Percentiles rank a stretch among this genome's conserved stretches.
Conservation (phyloP, 805 yeast species). For the Brettanomyces bruxellensis region DNA sequence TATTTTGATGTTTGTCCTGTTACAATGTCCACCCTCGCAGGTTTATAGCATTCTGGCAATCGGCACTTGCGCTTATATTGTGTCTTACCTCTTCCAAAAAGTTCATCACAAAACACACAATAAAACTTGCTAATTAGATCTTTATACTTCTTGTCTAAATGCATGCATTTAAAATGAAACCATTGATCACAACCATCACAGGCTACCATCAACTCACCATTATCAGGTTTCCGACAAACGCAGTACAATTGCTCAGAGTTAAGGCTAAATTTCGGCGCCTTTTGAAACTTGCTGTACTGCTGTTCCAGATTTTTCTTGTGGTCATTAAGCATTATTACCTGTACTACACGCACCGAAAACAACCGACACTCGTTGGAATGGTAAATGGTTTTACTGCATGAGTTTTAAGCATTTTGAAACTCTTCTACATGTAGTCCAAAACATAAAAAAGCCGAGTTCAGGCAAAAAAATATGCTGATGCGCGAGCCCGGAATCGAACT, state of each 20-base stretch:
- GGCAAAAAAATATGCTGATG: conserved; percentile 3
- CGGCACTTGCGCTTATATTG: conserved; percentile 76
- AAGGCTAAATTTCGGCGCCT: conserved; percentile 31
- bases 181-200: conserved; percentile 95
- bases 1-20: conserved; percentile 46
- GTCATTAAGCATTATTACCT: background rate
- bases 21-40: conserved; percentile 29
- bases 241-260: conserved; percentile 65
- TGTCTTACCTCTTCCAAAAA: conserved; percentile 40
- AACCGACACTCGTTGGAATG: background rate
- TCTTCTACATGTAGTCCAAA: no score
- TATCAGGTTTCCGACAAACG: conserved; percentile 68
- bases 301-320: conserved; percentile 6
- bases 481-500: conserved; percentile 23
- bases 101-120: conserved; percentile 62
- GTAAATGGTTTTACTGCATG: no score
- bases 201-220: conserved; percentile 81
- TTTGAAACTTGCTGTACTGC: conserved; percentile 19
- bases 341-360: background rate
- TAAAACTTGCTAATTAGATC: conserved; percentile 53
- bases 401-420: no score
- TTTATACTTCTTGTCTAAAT: conserved; percentile 39
- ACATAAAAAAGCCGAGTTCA: background rate
- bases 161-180: conserved; percentile 81
- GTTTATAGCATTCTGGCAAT: conserved; percentile 43